Conservation (phyloP, 2,329 filamentous ascomycete species). For the Diaporthe nobilis region DNA sequence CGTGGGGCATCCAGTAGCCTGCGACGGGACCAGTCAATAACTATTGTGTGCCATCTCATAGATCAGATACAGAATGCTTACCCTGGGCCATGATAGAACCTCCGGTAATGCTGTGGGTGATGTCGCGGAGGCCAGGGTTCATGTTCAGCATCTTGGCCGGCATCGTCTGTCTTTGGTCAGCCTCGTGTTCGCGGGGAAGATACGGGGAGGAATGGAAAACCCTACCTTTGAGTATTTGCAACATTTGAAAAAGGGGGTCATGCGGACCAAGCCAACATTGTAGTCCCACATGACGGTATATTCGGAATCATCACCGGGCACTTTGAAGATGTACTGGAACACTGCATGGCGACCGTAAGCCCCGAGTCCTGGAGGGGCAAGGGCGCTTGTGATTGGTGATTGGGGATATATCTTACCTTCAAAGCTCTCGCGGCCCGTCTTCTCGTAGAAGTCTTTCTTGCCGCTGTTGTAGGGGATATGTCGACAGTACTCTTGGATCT, state of each 20-base stretch:
- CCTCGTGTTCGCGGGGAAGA: background rate
- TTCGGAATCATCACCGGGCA: slow-evolving; percentile 75
- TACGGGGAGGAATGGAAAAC: background rate
- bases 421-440: slow-evolving; percentile 89
- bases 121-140: slow-evolving; percentile 88
- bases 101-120: slow-evolving; percentile 94
- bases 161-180: slow-evolving; percentile 74
- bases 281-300: slow-evolving; percentile 97
- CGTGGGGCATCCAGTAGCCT: slow-evolving; percentile 98
- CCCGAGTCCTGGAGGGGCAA: background rate
- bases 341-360: slow-evolving; percentile 62
- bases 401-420: slow-evolving; percentile 73
- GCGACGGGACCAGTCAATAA: slow-evolving; percentile 41
- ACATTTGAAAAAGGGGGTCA: slow-evolving; percentile 95
- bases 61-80: slow-evolving; percentile 54
- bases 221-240: slow-evolving; percentile 87
- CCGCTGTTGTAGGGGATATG: slow-evolving; percentile 96
- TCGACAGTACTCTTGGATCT: slow-evolving; percentile 73
- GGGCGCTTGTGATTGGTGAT: background rate
- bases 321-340: slow-evolving; percentile 85
- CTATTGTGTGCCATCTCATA: background rate
- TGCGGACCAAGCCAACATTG: slow-evolving; percentile 91
- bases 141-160: slow-evolving; percentile 85
- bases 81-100: slow-evolving; percentile 92
- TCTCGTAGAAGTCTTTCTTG: slow-evolving; percentile 89